Base-by-base conservation (phyloP, 2,329 filamentous ascomycete genomes). In the Talaromyces sp. region DNA sequence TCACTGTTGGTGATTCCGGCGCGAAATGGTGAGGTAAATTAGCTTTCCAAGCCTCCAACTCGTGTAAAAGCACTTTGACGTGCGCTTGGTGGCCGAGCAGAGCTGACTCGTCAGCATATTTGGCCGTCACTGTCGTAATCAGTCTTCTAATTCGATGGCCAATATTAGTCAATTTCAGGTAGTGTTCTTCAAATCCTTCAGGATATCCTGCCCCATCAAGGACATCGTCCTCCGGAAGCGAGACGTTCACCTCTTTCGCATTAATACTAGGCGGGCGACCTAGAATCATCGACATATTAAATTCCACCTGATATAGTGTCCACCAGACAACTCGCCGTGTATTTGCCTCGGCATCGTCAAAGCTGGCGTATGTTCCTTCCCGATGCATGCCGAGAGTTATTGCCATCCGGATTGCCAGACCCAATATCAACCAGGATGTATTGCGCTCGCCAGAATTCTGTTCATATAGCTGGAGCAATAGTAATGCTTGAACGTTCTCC, bases 361-460 rank as follows among this genome's bases (percentile, higher is more conserved):
- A 78, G 0, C 71, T 71, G 0, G 70, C 67, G 39, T 70, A 64
- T 41, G 66, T 68, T 56, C 68, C 67, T 19, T 63, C 65, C 3
- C 68, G 69, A 59, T 75, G 73, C 47, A 75, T 70, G n/a, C 73
- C 73, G 19, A 74, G 66, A 10, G 72, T 70, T 41, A 74, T 69
- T 19, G 73, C 71, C 31, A 73, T 67, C 43, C 71, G 72, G 22
- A 71, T 69, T 17, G 73, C 72, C n/a, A 73, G 66, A 3, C 73
- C 73, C 27, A 70, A 68, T 57, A 75, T 54, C 31, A 72, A 68
- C 72, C 73, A 74, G 0, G 76, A 74, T 1, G 76, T 77, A 35
- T 79, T 79, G 7, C 77, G 69, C 58, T 79, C 77, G 62, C 78
- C 77, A 41, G 77, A 76, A 41, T 79, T 79, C 52, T 79, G 77